phyloP scores from a whole-genome alignment of 2,329 filamentous ascomycete genomes.

The Biscogniauxia marginata region DNA sequence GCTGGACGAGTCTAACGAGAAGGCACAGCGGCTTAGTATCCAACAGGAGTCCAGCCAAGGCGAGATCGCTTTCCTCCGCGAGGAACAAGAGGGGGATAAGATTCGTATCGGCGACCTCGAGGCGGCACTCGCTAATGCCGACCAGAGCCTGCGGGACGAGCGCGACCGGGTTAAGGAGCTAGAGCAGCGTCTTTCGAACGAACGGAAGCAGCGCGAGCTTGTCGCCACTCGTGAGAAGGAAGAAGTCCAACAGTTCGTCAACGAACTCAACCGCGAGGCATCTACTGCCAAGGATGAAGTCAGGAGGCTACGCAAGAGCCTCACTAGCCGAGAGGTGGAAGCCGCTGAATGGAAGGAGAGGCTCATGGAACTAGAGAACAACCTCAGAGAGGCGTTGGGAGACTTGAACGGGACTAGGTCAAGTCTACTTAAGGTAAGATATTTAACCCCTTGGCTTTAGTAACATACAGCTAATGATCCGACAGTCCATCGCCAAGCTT shows the following conservation, averaged over 20 bases:
- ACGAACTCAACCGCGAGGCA: conserved; percentile 85
- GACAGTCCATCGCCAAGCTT: conserved; percentile 76
- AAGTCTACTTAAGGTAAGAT: conserved; percentile 72
- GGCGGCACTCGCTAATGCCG: conserved; percentile 73
- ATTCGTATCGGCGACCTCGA: conserved; percentile 96
- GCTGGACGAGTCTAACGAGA: no score
- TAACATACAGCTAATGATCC: conserved; percentile 14
- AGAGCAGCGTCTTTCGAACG: conserved; percentile 72
- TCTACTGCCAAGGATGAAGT: conserved; percentile 82
- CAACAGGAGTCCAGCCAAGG: conserved; percentile 90
- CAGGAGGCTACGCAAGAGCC: conserved; percentile 74
- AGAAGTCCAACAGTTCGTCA: conserved; percentile 89
- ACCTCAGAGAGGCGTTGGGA: conserved; percentile 80
- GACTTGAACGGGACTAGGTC: conserved; percentile 84
- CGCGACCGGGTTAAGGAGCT: conserved; percentile 73
- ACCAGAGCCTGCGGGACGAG: conserved; percentile 79
- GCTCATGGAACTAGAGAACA: conserved; percentile 84
- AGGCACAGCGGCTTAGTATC: conserved; percentile 82
- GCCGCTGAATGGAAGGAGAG: conserved; percentile 89
- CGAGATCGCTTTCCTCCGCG: conserved; percentile 91
- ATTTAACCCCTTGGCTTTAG: neutral
- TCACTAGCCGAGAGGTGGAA: conserved; percentile 83
- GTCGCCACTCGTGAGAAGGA: conserved; percentile 88
- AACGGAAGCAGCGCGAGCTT: conserved; percentile 82
- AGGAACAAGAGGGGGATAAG: conserved; percentile 97